Base-by-base conservation (phyloP, 2,329 filamentous ascomycete genomes). In the Arthrobotrys entomopaga region DNA sequence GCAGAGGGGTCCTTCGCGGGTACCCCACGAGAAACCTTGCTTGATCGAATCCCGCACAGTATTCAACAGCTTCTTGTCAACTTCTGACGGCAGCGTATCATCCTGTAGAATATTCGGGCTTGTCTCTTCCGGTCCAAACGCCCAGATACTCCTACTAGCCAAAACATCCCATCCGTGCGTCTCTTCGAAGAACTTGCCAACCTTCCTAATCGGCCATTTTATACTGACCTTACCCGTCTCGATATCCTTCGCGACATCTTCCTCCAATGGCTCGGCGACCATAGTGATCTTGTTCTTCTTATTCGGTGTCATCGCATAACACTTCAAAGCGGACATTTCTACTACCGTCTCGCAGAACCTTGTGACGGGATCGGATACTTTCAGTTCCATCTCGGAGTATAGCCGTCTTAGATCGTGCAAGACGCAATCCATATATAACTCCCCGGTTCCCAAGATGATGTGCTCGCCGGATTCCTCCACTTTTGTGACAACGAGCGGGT, bases 261-360 rank as follows among this genome's bases (percentile, higher is more conserved):
- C 91, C 78, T 99, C 95, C 13, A 99, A 84, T 38, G 95, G 94
- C 81, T 99, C 95, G 2, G 95, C 95, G 67, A 98, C 91, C 92
- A 99, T 97, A 40, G 95, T 98, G 79, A 99, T 91, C 82, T 96
- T 97, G 84, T 99, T 99, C 85, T 97, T 97, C 84, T 99, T 99
- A 84, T 99, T 99, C 1, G 95, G 95, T 1, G 95, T 98, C 78
- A 97, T 89, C 20, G 95, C 94, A 81, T 97, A 99, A 83, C 95
- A 99, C 83, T 97, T 97, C 72, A 96, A 97, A 19, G 93, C 93
- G 16, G 93, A 97, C 77, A 95, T 96, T 81, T 99, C 95, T 42
- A 97, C 93, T 24, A 97, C 94, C 0, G 95, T 99, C 83, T 99
- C 95, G 82, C 93, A 97, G 85, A 99, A 99, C 54, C 95, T 87